These are phyloP conservation scores for Phytophthora multivora DNA, from an alignment of 352 stramenopile genomes.

Conservation along the genomic window DNA sequence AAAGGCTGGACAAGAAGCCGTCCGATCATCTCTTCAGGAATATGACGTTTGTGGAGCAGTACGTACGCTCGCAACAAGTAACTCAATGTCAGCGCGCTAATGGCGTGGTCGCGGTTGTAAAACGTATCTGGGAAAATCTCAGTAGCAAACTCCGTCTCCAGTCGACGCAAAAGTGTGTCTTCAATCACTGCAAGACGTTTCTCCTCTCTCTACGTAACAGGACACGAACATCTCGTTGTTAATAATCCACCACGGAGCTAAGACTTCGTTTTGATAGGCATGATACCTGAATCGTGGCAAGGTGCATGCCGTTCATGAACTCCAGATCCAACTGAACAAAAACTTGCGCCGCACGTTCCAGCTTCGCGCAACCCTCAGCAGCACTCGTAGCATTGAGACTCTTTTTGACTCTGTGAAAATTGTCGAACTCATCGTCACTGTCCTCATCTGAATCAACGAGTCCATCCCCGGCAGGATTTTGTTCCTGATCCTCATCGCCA, in stretches of 20 bases:
- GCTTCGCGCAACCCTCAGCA: conserved; percentile 64
- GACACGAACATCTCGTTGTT: not conserved
- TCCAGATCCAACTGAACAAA: conserved; percentile 82
- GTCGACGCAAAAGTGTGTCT: conserved; percentile 68
- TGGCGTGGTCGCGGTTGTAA: conserved; percentile 80
- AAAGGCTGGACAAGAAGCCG: conserved; percentile 80
- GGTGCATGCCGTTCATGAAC: conserved; percentile 71
- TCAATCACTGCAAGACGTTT: conserved; percentile 73
- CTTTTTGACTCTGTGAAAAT: conserved; percentile 66
- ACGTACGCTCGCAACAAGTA: conserved; percentile 81
- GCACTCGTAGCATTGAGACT: conserved; percentile 38
- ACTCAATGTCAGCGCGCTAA: conserved; percentile 66
- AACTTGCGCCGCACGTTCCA: conserved; percentile 77
- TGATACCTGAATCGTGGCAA: conserved; percentile 71
- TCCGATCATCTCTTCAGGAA: conserved; percentile 85
- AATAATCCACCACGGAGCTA: not conserved
- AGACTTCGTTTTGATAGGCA: not conserved
- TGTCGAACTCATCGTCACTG: conserved; percentile 71
- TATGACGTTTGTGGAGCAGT: conserved; percentile 70
- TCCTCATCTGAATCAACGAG: conserved; percentile 29
- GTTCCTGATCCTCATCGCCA: conserved; percentile 23
- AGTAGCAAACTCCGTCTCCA: conserved; percentile 86
- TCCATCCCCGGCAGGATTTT: not conserved
- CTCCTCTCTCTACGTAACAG: conserved; percentile 54
- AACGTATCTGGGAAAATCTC: conserved; percentile 90